Base-by-base conservation (phyloP, 139 green algal species). In the Chlamydomonas sphaeroides region DNA sequence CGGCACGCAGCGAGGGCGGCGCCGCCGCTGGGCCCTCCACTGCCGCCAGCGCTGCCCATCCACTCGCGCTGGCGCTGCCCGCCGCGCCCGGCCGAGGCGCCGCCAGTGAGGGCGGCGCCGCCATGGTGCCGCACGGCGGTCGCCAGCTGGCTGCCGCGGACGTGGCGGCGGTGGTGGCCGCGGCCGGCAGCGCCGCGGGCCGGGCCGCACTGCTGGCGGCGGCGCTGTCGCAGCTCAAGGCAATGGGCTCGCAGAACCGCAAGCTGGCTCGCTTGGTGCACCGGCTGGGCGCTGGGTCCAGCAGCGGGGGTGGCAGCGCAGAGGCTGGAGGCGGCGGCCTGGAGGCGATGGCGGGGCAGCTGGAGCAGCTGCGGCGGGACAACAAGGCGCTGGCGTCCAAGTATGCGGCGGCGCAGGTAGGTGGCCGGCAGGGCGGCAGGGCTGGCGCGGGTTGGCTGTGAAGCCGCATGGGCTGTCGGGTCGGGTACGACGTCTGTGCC, bases 241-340 rank as follows among this genome's bases (percentile, higher is more conserved):
- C 70, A 14, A 26, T 80, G 57, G 35, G 25, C 5, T 30, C 56
- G 5, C 36, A 79, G 35, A 79, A 79, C 56, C 72, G 56, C 36
- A 56, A 79, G 56, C 72, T 79, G 25, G 38, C 23, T 20, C 61
- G 61, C 26, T 15, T 79, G 56, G 23, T 79, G 49, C 61, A 57
- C 35, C 15, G 20, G 53, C 53, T 62, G 53, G 53, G 53, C 53
- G 23, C 26, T 11, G 4, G 72, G 45, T 28, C 23, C 33, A 38
- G 70, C 51, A 51, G 53, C n/a, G 33, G 51, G 14, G 42, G 30
- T 45, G 68, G 48, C 68, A 20, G 45, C 48, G 18, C 11, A 30
- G 45, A 8, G 7, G 48, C 3, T 35, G 48, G 51, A 20, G 49
- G 18, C 3, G 32, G 25, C 59, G 59, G 59, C 28, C 26, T 17